Percentiles rank a stretch among this genome's conserved stretches.
These are phyloP conservation scores for Volvox carteri DNA, from an alignment of 163 green algal genomes.

Conservation along the genomic window DNA sequence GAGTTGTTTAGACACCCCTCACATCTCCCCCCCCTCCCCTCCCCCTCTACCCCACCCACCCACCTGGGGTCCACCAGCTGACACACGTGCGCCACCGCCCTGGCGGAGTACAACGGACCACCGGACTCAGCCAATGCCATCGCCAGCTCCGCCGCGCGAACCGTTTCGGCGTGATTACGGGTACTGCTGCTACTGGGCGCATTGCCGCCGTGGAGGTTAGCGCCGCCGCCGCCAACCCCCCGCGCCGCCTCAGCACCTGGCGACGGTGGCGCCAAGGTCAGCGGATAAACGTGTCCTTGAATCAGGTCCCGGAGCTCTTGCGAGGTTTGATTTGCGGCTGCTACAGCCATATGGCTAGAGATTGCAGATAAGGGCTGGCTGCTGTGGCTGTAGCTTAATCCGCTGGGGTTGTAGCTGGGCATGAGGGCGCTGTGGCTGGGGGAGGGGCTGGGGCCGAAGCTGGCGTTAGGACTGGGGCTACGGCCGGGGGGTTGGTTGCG, in stretches of 20 bases:
- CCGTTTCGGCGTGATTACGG: slow-evolving; percentile 13
- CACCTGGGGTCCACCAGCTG: slow-evolving; percentile 46
- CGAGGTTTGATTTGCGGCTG: not conserved
- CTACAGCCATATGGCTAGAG: not conserved
- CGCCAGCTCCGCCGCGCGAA: slow-evolving; percentile 7
- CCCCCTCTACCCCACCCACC: not conserved
- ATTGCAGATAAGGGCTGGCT: slow-evolving; percentile 11
- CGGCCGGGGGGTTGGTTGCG: not conserved
- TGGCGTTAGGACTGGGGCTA: not conserved
- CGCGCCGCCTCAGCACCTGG: not conserved
- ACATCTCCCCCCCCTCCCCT: too few relatives aligned
- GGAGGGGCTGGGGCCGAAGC: slow-evolving; percentile 13
- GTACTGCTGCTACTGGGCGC: not conserved
- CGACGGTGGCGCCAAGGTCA: not conserved
- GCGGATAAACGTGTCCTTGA: slow-evolving; percentile 3
- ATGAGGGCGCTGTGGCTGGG: slow-evolving; percentile 10
- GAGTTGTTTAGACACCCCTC: too few relatives aligned
- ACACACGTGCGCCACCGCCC: slow-evolving; percentile 18
- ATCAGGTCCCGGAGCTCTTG: slow-evolving; percentile 27
- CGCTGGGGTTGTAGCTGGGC: slow-evolving; percentile 4
- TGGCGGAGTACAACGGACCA: slow-evolving; percentile 12
- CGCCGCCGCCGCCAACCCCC: not conserved
- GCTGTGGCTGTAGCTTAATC: not conserved
- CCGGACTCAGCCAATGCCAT: not conserved
- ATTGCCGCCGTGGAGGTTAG: not conserved